These are phyloP conservation scores for Cordyceps cateniannulata DNA, from an alignment of 2,329 filamentous ascomycete genomes.

Conservation along the genomic window DNA sequence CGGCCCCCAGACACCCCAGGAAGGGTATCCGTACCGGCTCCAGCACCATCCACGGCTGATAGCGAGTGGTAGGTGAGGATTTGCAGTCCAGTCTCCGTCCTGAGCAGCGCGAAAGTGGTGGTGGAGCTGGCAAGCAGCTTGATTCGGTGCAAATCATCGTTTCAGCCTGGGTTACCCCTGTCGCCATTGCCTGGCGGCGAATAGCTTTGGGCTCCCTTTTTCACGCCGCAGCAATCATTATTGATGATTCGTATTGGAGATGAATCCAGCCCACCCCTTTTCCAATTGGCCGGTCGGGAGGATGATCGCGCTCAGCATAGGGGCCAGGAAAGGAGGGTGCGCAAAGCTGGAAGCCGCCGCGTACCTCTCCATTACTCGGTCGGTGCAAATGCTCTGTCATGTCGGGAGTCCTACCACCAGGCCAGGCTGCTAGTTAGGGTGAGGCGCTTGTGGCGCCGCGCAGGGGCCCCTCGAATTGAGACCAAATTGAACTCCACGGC, in stretches of 20 bases:
- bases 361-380: background rate
- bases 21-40: background rate
- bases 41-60: background rate
- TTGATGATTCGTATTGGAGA: background rate
- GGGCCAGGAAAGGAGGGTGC: background rate
- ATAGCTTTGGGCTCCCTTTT: background rate
- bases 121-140: background rate
- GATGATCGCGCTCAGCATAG: background rate
- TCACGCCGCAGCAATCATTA: background rate
- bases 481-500: conserved; percentile 1
- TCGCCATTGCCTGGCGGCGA: background rate
- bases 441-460: conserved; percentile 4
- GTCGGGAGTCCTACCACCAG: background rate
- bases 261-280: background rate
- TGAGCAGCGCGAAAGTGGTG: background rate
- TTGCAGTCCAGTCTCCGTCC: background rate
- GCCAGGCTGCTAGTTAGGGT: background rate
- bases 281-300: background rate
- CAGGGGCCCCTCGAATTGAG: conserved; percentile 4
- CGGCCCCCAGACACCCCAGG: background rate
- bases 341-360: background rate
- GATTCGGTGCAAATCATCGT: conserved; percentile 5
- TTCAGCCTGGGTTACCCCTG: conserved; percentile 6
- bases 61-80: background rate
- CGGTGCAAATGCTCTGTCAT: background rate